phyloP scores from a whole-genome alignment of 2,329 filamentous ascomycete genomes.

The Verticillium albo-atrum region DNA sequence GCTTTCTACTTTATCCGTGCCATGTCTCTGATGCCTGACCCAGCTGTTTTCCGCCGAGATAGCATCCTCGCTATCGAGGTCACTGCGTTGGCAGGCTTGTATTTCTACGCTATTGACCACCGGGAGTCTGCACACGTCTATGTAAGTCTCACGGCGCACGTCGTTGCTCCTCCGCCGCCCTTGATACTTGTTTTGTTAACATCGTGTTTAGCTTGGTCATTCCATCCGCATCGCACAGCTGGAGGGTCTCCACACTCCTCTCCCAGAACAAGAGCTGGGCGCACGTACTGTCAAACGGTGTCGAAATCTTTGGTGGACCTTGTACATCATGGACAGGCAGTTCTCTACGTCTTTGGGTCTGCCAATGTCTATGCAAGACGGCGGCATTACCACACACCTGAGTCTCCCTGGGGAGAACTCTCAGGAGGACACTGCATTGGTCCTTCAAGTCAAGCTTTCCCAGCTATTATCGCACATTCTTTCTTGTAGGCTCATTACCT shows the following conservation, averaged over 20 bases:
- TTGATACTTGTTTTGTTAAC: background rate
- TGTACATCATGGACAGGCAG: constrained; percentile 23
- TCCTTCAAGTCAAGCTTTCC: constrained; percentile 29
- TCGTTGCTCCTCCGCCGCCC: background rate
- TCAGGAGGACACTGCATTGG: constrained; percentile 22
- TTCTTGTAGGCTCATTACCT: constrained; percentile 23
- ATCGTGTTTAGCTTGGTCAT: constrained; percentile 14
- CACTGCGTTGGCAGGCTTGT: constrained; percentile 17
- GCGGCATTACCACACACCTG: constrained; percentile 26
- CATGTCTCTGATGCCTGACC: constrained; percentile 17
- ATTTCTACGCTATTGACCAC: constrained; percentile 21
- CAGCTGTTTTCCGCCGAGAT: constrained; percentile 17
- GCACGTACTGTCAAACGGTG: constrained; percentile 19
- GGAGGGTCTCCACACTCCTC: background rate
- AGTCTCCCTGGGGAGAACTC: constrained; percentile 19
- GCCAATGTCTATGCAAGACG: constrained; percentile 31
- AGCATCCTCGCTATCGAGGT: constrained; percentile 21
- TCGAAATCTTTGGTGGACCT: constrained; percentile 22
- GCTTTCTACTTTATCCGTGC: constrained; percentile 20
- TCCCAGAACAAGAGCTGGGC: constrained; percentile 16
- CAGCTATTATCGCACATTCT: constrained; percentile 29
- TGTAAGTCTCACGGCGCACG: too few relatives aligned
- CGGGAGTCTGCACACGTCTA: constrained; percentile 21
- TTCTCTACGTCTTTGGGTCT: constrained; percentile 23
- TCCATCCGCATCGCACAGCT: constrained; percentile 15